Percentiles rank a stretch among this genome's conserved stretches.
Evolutionary conservation across 2,329 filamentous ascomycete genomes (phyloP).

Genomic region (Emydomyces testavorans): DNA sequence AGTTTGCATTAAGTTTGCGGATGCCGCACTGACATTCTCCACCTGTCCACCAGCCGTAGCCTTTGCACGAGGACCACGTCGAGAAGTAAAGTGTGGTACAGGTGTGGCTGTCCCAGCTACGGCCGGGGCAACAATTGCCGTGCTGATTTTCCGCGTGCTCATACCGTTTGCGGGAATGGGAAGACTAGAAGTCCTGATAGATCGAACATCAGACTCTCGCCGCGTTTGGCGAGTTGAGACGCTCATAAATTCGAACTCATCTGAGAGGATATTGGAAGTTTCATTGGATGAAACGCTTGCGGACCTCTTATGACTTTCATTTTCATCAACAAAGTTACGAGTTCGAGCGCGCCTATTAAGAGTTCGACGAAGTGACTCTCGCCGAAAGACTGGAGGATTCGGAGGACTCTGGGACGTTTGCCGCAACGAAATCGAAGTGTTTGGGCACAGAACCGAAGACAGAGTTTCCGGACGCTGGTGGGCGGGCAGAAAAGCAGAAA

Average conservation of each 20-base stretch:
- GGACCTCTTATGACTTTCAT: conserved; percentile 28
- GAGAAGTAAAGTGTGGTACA: conserved; percentile 43
- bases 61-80: conserved; percentile 21
- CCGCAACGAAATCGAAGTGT: conserved; percentile 37
- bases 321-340: conserved; percentile 34
- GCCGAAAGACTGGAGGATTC: conserved; percentile 38
- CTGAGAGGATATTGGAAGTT: conserved; percentile 27
- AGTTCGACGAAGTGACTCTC: conserved; percentile 43
- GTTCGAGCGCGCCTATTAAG: conserved; percentile 42
- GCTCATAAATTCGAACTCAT: conserved; percentile 25
- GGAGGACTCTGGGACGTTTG: conserved; percentile 45
- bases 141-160: conserved; percentile 35
- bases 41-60: conserved; percentile 7
- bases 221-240: conserved; percentile 22
- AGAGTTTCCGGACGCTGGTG: conserved; percentile 31
- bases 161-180: conserved; percentile 37
- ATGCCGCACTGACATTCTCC: conserved; percentile 38
- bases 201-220: conserved; percentile 35
- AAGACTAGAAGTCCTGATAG: conserved; percentile 33
- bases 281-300: conserved; percentile 38
- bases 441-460: conserved; percentile 31
- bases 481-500: conserved; percentile 48
- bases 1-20: conserved; percentile 44
- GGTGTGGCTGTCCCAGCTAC: conserved; percentile 41
- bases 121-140: conserved; percentile 43